These are phyloP conservation scores for Prunus mira DNA, from an alignment of 306 rosid genomes.

Conservation along the genomic window DNA sequence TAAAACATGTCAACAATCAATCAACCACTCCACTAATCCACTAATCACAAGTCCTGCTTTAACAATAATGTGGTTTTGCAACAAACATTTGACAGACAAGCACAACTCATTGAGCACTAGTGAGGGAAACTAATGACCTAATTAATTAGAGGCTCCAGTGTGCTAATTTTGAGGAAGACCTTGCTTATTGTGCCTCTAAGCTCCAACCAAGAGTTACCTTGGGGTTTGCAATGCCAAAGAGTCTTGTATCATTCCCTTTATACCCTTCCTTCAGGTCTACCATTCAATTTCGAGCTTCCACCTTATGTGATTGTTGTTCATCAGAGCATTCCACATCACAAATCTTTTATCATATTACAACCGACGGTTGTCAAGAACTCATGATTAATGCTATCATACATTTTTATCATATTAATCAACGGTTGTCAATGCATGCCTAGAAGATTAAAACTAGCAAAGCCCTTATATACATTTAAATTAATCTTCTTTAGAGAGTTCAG, in stretches of 20 bases:
- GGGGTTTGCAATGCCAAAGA: conserved; percentile 44
- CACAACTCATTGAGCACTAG: conserved; percentile 84
- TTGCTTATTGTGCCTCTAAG: conserved; percentile 48
- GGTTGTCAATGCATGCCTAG: background rate
- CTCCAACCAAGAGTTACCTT: conserved; percentile 61
- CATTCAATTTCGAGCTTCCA: background rate
- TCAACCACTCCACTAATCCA: conserved; percentile 78
- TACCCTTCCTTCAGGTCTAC: conserved; percentile 29
- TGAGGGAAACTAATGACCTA: conserved; percentile 33
- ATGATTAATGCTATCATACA: background rate
- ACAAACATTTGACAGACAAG: conserved; percentile 62
- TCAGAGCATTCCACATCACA: background rate
- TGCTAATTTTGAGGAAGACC: conserved; percentile 72
- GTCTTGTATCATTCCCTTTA: conserved; percentile 25
- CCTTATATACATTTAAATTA: background rate
- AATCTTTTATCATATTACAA: background rate
- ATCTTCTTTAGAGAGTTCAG: conserved; percentile 25
- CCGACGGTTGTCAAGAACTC: background rate
- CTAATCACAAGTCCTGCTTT: conserved; percentile 19
- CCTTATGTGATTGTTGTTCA: background rate
- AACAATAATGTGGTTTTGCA: conserved; percentile 46
- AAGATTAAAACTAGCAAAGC: background rate
- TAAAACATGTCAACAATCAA: conserved; percentile 65
- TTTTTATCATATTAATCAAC: background rate
- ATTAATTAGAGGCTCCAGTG: conserved; percentile 38